Percentiles rank a stretch among this genome's conserved stretches.
These are phyloP conservation scores for Amanita brunnescens DNA, from an alignment of 768 basidiomycete species.

Conservation along the genomic window DNA sequence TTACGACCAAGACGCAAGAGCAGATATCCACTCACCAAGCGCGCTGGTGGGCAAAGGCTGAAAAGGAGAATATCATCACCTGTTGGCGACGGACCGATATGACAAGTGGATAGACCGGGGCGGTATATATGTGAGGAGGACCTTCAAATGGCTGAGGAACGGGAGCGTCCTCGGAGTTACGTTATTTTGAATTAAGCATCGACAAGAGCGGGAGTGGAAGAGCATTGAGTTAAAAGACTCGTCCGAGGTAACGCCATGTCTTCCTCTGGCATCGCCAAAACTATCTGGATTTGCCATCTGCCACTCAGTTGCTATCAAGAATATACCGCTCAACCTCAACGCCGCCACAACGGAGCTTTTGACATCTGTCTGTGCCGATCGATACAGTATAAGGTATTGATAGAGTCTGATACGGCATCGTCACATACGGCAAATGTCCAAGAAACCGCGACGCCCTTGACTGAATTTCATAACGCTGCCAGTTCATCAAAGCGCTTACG, in stretches of 20 bases:
- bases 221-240: constrained; percentile 2
- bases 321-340: constrained; percentile 1
- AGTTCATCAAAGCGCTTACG: constrained; percentile 1
- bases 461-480: not conserved
- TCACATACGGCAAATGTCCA: constrained; percentile 1
- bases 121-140: constrained; percentile 3
- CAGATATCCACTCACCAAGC: constrained; percentile 28
- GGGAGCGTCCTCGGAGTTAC: constrained; percentile 8
- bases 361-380: not conserved
- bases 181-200: constrained; percentile 8
- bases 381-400: constrained; percentile 6
- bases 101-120: constrained; percentile 8
- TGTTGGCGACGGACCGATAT: constrained; percentile 15
- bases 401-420: constrained; percentile 5
- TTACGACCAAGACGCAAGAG: not conserved
- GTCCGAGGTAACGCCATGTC: constrained; percentile 8
- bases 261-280: constrained; percentile 5
- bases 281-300: constrained; percentile 5
- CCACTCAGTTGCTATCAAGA: constrained; percentile 2
- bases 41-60: constrained; percentile 27
- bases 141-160: not conserved
- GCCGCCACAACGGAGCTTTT: constrained; percentile 2
- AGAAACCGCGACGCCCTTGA: not conserved
- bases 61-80: constrained; percentile 29
- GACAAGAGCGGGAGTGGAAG: constrained; percentile 3